These are phyloP conservation scores for Metarhizium humberi DNA, from an alignment of 2,329 filamentous ascomycete genomes.

Conservation along the genomic window DNA sequence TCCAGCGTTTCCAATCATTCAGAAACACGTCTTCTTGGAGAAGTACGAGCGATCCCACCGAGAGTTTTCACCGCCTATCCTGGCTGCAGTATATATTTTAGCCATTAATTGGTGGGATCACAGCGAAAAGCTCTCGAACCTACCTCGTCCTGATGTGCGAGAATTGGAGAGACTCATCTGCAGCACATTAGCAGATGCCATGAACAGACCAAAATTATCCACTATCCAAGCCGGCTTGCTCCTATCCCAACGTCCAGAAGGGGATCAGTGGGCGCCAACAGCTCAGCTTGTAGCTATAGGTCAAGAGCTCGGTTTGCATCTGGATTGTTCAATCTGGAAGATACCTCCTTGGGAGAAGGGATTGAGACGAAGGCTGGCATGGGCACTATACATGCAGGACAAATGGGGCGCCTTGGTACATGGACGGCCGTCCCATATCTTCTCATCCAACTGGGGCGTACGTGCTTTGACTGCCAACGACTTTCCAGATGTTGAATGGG, in stretches of 20 bases:
- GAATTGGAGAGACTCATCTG: slow-evolving; percentile 67
- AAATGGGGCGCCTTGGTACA: slow-evolving; percentile 82
- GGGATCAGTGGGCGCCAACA: slow-evolving; percentile 75
- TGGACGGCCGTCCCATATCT: slow-evolving; percentile 72
- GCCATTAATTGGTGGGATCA: slow-evolving; percentile 85
- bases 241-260: slow-evolving; percentile 64
- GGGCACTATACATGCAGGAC: slow-evolving; percentile 91
- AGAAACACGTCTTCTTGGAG: slow-evolving; percentile 71
- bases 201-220: slow-evolving; percentile 74
- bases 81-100: slow-evolving; percentile 75
- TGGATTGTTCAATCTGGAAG: slow-evolving; percentile 80
- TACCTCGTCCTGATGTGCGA: slow-evolving; percentile 61
- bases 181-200: slow-evolving; percentile 63
- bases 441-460: slow-evolving; percentile 67
- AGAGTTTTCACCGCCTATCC: slow-evolving; percentile 65
- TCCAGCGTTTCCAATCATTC: slow-evolving; percentile 72
- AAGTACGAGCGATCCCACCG: slow-evolving; percentile 65
- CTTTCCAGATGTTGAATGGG: slow-evolving; percentile 63
- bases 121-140: slow-evolving; percentile 53
- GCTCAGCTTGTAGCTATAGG: slow-evolving; percentile 79
- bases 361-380: slow-evolving; percentile 74
- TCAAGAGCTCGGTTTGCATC: slow-evolving; percentile 80
- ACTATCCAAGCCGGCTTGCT: slow-evolving; percentile 71
- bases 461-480: slow-evolving; percentile 54
- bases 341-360: slow-evolving; percentile 84